A percentile compares a stretch with the other conserved stretches of the same genome.
Conservation (phyloP, 208 protist species). For the Leishmania tarentolae region DNA sequence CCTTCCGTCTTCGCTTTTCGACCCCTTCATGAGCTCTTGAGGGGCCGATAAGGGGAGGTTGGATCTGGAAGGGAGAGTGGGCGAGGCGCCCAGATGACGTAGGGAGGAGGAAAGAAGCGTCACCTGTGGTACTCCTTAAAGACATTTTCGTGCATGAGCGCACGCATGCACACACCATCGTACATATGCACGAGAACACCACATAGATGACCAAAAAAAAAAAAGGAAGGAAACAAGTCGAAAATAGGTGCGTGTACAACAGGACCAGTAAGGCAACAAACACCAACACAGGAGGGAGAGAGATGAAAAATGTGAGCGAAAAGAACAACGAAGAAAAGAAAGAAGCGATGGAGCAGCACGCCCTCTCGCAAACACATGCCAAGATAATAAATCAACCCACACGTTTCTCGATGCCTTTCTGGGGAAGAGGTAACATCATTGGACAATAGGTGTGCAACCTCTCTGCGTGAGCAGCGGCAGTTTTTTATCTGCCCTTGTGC, state of each 20-base stretch:
- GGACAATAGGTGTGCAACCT: neutral
- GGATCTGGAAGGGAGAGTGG: neutral
- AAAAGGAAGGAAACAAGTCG: neutral
- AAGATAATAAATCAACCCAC: neutral
- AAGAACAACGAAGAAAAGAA: neutral
- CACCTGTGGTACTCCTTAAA: neutral
- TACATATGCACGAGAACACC: slow-evolving; percentile 2
- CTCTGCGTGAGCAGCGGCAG: neutral
- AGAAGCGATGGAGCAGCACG: neutral
- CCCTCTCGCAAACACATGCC: neutral
- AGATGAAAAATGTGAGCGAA: slow-evolving; percentile 18
- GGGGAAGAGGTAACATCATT: neutral
- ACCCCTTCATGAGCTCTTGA: neutral
- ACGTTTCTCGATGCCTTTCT: neutral
- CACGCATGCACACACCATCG: neutral
- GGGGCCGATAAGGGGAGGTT: neutral
- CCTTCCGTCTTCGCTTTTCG: neutral
- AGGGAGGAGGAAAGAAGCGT: neutral
- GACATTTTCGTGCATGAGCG: neutral
- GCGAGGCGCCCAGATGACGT: neutral
- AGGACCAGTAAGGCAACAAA: slow-evolving; percentile 15
- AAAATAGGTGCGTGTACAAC: slow-evolving; percentile 5
- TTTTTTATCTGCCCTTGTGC: neutral
- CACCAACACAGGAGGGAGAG: neutral
- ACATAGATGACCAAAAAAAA: slow-evolving; percentile 1